Evolutionary conservation across 2,329 filamentous ascomycete genomes (phyloP).

Genomic region (Fusarium devonianum): DNA sequence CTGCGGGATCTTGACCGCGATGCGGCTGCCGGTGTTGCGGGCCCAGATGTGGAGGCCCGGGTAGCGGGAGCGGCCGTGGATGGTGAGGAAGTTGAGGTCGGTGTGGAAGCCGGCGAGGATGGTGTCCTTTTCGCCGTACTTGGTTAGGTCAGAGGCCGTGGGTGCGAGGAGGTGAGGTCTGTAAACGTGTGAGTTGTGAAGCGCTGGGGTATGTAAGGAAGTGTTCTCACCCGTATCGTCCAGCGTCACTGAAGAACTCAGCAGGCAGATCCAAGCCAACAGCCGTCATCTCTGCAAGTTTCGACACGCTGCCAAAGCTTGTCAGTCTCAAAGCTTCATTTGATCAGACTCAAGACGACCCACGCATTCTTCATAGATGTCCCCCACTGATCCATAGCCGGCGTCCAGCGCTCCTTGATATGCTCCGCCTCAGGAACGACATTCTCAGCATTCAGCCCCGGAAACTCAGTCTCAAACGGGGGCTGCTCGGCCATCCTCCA

Average conservation of each 20-base stretch:
- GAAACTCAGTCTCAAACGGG: conserved; percentile 63
- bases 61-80: conserved; percentile 68
- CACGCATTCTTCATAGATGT: conserved; percentile 66
- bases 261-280: conserved; percentile 62
- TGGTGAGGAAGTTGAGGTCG: conserved; percentile 70
- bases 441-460: conserved; percentile 62
- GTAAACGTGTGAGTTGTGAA: background rate
- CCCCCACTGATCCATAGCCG: conserved; percentile 65
- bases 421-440: conserved; percentile 59
- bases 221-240: conserved; percentile 58
- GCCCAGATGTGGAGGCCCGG: conserved; percentile 70
- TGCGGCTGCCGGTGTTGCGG: conserved; percentile 66
- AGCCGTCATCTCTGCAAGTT: conserved; percentile 66
- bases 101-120: conserved; percentile 71
- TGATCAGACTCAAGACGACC: conserved; percentile 39
- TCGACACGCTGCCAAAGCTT: conserved; percentile 53
- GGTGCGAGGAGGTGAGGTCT: conserved; percentile 69
- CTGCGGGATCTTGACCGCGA: conserved; percentile 64
- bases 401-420: conserved; percentile 60
- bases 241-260: conserved; percentile 62
- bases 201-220: background rate
- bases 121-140: conserved; percentile 61
- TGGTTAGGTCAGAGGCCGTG: conserved; percentile 64
- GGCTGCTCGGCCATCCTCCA: conserved; percentile 65
- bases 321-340: background rate